Evolutionary conservation across 257 asterid species (phyloP).

Genomic region (Leptodermis oblonga): DNA sequence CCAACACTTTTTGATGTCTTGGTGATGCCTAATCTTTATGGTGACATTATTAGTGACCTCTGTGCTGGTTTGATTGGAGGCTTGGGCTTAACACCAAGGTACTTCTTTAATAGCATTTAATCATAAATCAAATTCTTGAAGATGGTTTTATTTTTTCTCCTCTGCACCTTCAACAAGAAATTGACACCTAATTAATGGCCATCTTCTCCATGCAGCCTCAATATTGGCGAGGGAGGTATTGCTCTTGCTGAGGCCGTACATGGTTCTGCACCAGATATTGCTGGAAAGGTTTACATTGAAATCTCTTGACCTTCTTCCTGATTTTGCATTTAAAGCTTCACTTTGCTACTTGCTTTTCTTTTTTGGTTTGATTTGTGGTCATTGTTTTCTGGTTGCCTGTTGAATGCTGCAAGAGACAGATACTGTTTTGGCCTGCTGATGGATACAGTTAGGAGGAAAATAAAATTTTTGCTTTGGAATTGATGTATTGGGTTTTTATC

Average conservation of each 20-base stretch:
- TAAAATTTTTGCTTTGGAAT: neutral
- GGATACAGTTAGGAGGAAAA: too few species aligned
- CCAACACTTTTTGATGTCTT: conserved; percentile 78
- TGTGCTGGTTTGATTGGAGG: conserved; percentile 97
- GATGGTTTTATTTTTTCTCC: neutral
- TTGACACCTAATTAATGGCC: neutral
- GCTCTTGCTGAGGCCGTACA: conserved; percentile 99
- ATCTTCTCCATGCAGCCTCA: conserved; percentile 43
- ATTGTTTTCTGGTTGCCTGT: neutral
- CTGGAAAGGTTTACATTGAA: conserved; percentile 71
- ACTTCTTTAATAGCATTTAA: neutral
- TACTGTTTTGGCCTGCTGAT: neutral
- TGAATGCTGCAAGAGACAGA: too few species aligned
- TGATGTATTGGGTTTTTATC: neutral
- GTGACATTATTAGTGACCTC: conserved; percentile 77
- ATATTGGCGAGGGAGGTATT: conserved; percentile 95
- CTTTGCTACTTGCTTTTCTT: neutral
- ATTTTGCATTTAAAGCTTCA: neutral
- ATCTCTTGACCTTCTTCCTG: conserved; percentile 5
- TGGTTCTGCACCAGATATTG: conserved; percentile 99
- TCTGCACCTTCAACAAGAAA: neutral
- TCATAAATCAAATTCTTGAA: neutral
- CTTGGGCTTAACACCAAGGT: conserved; percentile 96
- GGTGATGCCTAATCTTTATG: conserved; percentile 60
- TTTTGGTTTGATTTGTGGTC: too few species aligned